phyloP scores from a whole-genome alignment of 306 rosid genomes.

The Neltuma alba region DNA sequence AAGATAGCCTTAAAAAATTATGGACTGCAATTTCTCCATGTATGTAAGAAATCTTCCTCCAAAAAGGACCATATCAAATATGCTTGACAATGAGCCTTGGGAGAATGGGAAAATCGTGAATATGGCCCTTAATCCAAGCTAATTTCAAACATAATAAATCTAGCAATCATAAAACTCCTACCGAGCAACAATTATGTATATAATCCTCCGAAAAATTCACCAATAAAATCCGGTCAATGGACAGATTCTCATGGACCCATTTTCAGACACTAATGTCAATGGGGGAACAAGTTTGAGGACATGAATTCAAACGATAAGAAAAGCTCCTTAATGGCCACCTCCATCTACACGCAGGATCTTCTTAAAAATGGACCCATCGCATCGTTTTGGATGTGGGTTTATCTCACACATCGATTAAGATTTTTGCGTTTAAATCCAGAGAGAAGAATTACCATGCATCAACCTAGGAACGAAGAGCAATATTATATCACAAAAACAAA shows the following conservation, averaged over 20 bases:
- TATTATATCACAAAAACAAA: background rate
- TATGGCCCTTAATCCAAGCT: background rate
- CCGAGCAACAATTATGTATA: background rate
- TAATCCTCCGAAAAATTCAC: constrained; percentile 85
- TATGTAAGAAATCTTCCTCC: background rate
- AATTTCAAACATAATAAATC: constrained; percentile 38
- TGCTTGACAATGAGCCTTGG: background rate
- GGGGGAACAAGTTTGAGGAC: background rate
- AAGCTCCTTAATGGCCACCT: background rate
- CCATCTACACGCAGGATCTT: background rate
- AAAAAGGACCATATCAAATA: background rate
- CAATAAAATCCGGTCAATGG: constrained; percentile 49
- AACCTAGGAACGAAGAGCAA: background rate
- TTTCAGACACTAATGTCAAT: constrained; percentile 63
- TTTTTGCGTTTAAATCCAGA: background rate
- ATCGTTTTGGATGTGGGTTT: background rate
- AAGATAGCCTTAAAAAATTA: background rate
- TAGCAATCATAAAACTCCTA: constrained; percentile 4
- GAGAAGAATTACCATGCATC: background rate
- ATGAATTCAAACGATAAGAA: background rate
- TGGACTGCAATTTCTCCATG: background rate
- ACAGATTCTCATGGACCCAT: constrained; percentile 49
- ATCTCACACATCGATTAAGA: background rate
- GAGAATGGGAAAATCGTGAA: background rate
- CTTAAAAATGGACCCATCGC: background rate